Evolutionary conservation across 495 filamentous ascomycete genomes (phyloP).

Genomic region (Neurospora africana): DNA sequence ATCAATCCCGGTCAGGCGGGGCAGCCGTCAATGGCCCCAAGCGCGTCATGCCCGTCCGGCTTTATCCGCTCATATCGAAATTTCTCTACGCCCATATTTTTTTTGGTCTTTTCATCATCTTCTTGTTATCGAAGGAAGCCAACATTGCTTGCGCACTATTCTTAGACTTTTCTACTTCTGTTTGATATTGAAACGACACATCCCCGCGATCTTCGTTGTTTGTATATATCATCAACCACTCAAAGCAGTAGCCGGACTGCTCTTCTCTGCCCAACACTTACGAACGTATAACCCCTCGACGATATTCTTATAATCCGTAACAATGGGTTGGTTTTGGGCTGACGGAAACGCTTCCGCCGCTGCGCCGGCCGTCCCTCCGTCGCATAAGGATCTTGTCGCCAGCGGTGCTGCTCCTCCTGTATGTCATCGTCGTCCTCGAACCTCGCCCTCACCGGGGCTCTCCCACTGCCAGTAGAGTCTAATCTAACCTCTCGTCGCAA

Average conservation of each 20-base stretch:
- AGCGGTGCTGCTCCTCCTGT: slow-evolving; percentile 54
- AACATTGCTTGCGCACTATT: neutral
- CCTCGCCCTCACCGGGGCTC: neutral
- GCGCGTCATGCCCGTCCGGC: neutral
- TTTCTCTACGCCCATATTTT: neutral
- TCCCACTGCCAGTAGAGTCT: neutral
- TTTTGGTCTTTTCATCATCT: neutral
- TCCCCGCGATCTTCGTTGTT: neutral
- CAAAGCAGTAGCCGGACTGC: neutral
- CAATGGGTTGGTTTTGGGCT: slow-evolving; percentile 99
- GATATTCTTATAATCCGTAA: neutral
- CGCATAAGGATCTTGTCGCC: slow-evolving; percentile 19
- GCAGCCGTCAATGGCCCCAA: neutral
- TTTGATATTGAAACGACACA: neutral
- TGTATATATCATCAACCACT: neutral
- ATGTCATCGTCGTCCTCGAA: slow-evolving; percentile 27
- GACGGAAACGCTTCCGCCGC: slow-evolving; percentile 45
- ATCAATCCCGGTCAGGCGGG: neutral
- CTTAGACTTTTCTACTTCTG: neutral
- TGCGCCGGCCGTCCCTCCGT: slow-evolving; percentile 15
- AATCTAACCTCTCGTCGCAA: slow-evolving; percentile 20
- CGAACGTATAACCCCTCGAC: neutral
- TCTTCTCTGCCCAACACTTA: neutral
- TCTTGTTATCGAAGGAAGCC: neutral
- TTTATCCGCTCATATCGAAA: neutral